phyloP scores from a whole-genome alignment of 1,284 basidiomycete species.

The Leccinum angustisporum region DNA sequence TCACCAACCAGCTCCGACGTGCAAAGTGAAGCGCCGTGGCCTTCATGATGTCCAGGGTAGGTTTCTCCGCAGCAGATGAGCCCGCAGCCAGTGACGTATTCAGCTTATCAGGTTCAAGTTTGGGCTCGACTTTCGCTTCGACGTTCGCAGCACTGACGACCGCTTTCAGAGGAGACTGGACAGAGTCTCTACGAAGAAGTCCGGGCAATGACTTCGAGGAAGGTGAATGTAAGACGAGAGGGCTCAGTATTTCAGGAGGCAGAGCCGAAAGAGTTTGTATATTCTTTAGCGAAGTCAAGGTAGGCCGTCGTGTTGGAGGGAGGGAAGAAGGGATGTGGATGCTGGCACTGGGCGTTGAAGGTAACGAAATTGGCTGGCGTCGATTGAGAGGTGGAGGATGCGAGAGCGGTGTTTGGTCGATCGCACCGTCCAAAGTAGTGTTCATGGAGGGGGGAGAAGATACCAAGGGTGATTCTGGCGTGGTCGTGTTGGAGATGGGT shows the following conservation, averaged over 20 bases:
- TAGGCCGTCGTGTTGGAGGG: conserved; percentile 19
- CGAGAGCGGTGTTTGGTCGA: conserved; percentile 15
- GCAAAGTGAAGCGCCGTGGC: conserved; percentile 41
- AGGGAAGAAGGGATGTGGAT: conserved; percentile 15
- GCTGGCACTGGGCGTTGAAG: conserved; percentile 31
- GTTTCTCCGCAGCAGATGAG: conserved; percentile 14
- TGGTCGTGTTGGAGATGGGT: neutral
- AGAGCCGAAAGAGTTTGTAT: conserved; percentile 35
- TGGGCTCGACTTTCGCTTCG: conserved; percentile 7
- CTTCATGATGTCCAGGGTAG: conserved; percentile 25
- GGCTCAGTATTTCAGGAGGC: conserved; percentile 47
- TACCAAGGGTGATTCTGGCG: conserved; percentile 7
- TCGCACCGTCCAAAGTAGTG: conserved; percentile 6
- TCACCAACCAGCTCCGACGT: conserved; percentile 31
- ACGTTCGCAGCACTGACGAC: conserved; percentile 13
- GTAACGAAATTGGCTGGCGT: conserved; percentile 33
- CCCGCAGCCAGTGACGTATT: conserved; percentile 1
- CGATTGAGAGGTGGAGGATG: conserved; percentile 31
- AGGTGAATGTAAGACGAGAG: conserved; percentile 43
- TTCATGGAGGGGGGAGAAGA: conserved; percentile 20
- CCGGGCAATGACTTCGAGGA: conserved; percentile 19
- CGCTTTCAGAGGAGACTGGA: conserved; percentile 28
- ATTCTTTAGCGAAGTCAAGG: conserved; percentile 29
- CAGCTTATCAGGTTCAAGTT: conserved; percentile 3
- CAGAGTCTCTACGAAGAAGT: conserved; percentile 25